These are phyloP conservation scores for Rickenella mellea DNA, from an alignment of 768 basidiomycete species.

Conservation along the genomic window DNA sequence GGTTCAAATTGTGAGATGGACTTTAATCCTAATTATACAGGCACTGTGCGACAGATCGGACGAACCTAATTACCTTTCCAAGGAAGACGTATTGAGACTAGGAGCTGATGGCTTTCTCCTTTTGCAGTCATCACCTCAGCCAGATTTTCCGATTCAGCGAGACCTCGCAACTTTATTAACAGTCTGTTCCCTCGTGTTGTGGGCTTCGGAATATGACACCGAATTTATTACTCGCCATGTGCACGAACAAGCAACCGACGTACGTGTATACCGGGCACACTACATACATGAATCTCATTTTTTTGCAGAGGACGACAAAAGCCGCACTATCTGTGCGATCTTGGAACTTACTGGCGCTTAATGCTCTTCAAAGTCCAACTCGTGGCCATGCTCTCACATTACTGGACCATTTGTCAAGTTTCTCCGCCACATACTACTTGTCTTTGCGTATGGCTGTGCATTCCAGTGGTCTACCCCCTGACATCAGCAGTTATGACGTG, in stretches of 20 bases:
- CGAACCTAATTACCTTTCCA: no score
- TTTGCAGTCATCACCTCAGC: slow-evolving; percentile 39
- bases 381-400: slow-evolving; percentile 30
- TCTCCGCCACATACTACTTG: slow-evolving; percentile 36
- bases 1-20: neutral
- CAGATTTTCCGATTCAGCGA: slow-evolving; percentile 34
- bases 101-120: slow-evolving; percentile 45
- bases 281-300: neutral
- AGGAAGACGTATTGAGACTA: slow-evolving; percentile 28
- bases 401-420: slow-evolving; percentile 40
- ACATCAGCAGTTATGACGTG: slow-evolving; percentile 44
- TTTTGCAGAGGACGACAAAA: slow-evolving; percentile 20
- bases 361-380: slow-evolving; percentile 35
- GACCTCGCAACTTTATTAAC: slow-evolving; percentile 44
- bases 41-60: no score
- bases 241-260: slow-evolving; percentile 18
- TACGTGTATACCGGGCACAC: slow-evolving; percentile 18
- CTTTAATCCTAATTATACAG: neutral
- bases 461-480: slow-evolving; percentile 25
- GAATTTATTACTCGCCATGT: slow-evolving; percentile 28
- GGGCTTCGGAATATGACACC: slow-evolving; percentile 35
- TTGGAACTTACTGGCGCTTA: slow-evolving; percentile 58
- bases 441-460: slow-evolving; percentile 33
- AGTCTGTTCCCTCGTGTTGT: slow-evolving; percentile 43
- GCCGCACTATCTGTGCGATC: slow-evolving; percentile 35